Conservation (phyloP, 495 filamentous ascomycete genomes). For the Penicillium lagena region DNA sequence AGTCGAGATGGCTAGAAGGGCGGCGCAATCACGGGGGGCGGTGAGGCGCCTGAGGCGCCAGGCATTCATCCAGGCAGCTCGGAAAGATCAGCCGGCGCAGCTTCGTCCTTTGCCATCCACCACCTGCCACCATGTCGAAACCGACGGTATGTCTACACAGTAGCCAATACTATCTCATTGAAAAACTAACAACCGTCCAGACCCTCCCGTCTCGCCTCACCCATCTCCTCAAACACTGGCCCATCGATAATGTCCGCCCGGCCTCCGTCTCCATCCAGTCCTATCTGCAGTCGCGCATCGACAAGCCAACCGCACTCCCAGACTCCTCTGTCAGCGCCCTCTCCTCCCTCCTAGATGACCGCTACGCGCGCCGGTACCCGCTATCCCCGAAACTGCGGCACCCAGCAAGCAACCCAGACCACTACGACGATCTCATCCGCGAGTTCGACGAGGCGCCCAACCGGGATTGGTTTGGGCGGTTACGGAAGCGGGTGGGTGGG, state of each 20-base stretch:
- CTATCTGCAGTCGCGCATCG: slow-evolving; percentile 56
- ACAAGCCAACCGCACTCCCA: slow-evolving; percentile 9
- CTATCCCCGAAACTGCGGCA: slow-evolving; percentile 52
- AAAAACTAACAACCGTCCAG: slow-evolving; percentile 35
- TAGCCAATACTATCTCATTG: slow-evolving; percentile 1
- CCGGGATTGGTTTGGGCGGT: slow-evolving; percentile 49
- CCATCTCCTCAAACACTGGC: slow-evolving; percentile 65
- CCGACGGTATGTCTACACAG: slow-evolving; percentile 16
- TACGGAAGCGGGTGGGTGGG: slow-evolving; percentile 56
- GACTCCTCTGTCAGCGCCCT: slow-evolving; percentile 62
- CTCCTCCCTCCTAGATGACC: slow-evolving; percentile 66
- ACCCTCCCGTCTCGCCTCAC: slow-evolving; percentile 52
- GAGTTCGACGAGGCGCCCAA: slow-evolving; percentile 69
- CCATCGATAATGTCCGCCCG: slow-evolving; percentile 69
- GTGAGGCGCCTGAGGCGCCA: slow-evolving; percentile 7
- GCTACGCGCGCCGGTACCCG: slow-evolving; percentile 65
- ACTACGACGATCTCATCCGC: slow-evolving; percentile 66
- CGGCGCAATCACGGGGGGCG: too few species aligned
- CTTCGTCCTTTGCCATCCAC: not conserved
- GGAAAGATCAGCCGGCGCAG: not conserved
- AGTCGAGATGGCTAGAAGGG: too few species aligned
- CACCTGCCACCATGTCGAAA: slow-evolving; percentile 20
- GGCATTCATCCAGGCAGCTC: slow-evolving; percentile 1
- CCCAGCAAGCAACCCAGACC: slow-evolving; percentile 67
- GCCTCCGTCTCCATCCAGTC: slow-evolving; percentile 64